Percentiles rank a stretch among this genome's conserved stretches.
phyloP scores from a whole-genome alignment of 2,329 filamentous ascomycete genomes.

The Aspergillus fischeri region DNA sequence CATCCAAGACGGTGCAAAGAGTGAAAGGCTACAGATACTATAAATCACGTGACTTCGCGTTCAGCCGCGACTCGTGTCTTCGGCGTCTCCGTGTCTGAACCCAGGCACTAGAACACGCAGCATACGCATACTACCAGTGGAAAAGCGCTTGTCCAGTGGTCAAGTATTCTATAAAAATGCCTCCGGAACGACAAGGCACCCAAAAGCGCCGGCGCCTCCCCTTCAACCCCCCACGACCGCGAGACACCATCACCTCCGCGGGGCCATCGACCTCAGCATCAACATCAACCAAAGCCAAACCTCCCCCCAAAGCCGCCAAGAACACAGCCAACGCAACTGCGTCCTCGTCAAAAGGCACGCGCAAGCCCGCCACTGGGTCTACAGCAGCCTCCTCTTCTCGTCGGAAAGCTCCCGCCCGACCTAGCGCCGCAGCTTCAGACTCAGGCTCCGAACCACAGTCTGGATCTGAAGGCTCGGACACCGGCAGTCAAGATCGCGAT shows the following conservation, averaged over 20 bases:
- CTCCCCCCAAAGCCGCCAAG: constrained; percentile 8
- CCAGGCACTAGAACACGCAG: not conserved
- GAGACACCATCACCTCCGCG: constrained; percentile 21
- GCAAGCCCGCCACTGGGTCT: not conserved
- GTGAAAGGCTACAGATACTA: not conserved
- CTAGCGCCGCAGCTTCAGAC: constrained; percentile 12
- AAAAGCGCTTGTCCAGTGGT: not conserved
- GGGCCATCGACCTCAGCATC: constrained; percentile 7
- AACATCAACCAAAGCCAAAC: constrained; percentile 10
- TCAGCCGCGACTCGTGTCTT: constrained; percentile 7
- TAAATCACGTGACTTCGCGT: constrained; percentile 18
- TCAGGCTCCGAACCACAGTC: constrained; percentile 4
- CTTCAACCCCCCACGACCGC: constrained; percentile 43
- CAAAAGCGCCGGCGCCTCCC: constrained; percentile 38
- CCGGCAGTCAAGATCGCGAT: constrained; percentile 15
- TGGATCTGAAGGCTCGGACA: constrained; percentile 16
- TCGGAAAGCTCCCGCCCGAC: constrained; percentile 6
- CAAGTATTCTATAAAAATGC: constrained; percentile 16
- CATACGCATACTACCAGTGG: not conserved
- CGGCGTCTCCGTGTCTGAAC: not conserved
- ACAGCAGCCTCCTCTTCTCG: constrained; percentile 1
- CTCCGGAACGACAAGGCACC: constrained; percentile 25
- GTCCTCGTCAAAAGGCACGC: not conserved
- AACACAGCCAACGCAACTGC: not conserved
- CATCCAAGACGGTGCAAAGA: not conserved